Conservation (phyloP, 495 filamentous ascomycete genomes). For the Neurospora pannonica region DNA sequence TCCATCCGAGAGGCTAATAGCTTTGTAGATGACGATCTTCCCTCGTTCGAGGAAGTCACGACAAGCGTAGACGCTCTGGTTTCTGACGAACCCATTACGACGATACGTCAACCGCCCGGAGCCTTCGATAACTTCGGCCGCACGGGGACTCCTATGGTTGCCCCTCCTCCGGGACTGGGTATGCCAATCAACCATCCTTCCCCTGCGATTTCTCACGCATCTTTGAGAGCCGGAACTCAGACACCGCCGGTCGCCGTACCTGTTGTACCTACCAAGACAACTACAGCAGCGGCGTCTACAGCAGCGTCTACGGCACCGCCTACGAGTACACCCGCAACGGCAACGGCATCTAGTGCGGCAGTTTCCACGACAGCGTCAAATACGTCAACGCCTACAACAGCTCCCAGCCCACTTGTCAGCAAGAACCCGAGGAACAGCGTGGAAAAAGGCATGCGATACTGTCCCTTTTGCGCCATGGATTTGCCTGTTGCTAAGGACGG, state of each 20-base stretch:
- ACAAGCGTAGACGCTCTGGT: conserved; percentile 49
- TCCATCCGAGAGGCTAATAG: conserved; percentile 28
- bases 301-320: not conserved
- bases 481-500: not conserved
- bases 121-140: conserved; percentile 39
- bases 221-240: conserved; percentile 9
- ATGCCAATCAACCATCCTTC: conserved; percentile 46
- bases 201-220: conserved; percentile 19
- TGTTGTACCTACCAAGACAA: conserved; percentile 11
- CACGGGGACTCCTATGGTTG: conserved; percentile 46
- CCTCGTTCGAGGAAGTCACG: conserved; percentile 43
- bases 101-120: conserved; percentile 19
- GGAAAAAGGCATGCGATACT: not conserved
- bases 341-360: not conserved
- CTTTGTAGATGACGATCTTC: conserved; percentile 38
- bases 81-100: conserved; percentile 33
- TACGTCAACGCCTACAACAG: not conserved
- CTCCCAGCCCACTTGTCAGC: conserved; percentile 9
- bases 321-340: not conserved
- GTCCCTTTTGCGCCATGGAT: not conserved
- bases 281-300: not conserved
- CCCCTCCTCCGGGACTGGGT: conserved; percentile 53
- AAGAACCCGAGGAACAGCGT: conserved; percentile 4
- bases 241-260: conserved; percentile 17
- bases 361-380: not conserved